Base-by-base conservation (phyloP, 2,329 filamentous ascomycete species). In the Ophiostoma himal-ulmi region DNA sequence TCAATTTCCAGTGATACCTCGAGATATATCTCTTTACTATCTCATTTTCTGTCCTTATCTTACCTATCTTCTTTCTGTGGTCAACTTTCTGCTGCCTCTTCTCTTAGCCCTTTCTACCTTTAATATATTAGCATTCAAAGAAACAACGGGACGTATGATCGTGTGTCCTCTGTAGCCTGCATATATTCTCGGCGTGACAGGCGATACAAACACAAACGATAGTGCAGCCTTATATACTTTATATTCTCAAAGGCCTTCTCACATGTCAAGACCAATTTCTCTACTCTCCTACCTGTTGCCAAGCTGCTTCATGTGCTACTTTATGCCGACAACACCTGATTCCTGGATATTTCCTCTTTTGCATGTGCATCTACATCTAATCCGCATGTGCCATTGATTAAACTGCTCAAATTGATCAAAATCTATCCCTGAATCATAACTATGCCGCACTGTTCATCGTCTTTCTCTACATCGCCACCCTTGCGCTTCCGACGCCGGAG, bases 1-100 rank as follows among this genome's bases (percentile, higher is more conserved):
- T 36, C 30, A 37, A 30, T 64, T 64, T 64, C 57, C 13, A 36
- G 62, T 65, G 62, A 65, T 65, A 65, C 62, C 62, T 65, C 30
- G 62, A 26, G 62, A 65, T 65, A 20, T 41, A n/a, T 65, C 62
- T 65, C 62, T 39, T n/a, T 39, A 1, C 10, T 39, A 7, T 22
- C 36, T 39, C 57, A 10, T 20, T 64, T 4, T 20, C 5, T 26
- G 48, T 57, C n/a, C 17, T 48, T 48, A 5, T 48, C 44, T n/a
- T 14, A 3, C 20, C 44, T 48, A 17, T 48, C 5, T 17, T 48
- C 44, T 48, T 13, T 3, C 37, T 30, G 30, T 3, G 11, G 37
- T 39, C 37, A 39, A 3, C 37, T 39, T 13, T 13, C 10, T 13
- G 8, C 37, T 39, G 1, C 11, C 37, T 39, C 37, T 39, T 39